Percentiles rank a stretch among this genome's conserved stretches.
These are phyloP conservation scores for Gracilaria gracilis DNA, from an alignment of 23 red algal species.

Conservation along the genomic window DNA sequence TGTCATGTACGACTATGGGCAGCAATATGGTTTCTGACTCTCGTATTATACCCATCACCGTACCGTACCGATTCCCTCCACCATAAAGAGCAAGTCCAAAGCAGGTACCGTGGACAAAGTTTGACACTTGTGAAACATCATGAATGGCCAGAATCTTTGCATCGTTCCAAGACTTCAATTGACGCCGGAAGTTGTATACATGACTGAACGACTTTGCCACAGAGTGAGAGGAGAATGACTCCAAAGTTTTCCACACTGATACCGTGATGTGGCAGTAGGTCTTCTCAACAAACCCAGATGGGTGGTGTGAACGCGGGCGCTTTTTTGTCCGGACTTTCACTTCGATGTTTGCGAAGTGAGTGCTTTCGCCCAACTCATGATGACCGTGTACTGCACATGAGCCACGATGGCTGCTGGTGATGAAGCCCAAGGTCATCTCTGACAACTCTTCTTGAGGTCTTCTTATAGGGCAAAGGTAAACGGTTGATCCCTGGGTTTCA, in stretches of 20 bases:
- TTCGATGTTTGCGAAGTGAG: constrained; percentile 17
- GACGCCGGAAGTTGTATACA: constrained; percentile 5
- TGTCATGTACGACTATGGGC: neutral
- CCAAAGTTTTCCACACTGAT: neutral
- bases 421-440: neutral
- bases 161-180: constrained; percentile 17
- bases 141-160: constrained; percentile 18
- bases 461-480: no score
- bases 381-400: neutral
- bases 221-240: constrained; percentile 1
- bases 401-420: neutral
- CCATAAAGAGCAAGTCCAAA: constrained; percentile 5
- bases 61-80: neutral
- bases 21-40: neutral
- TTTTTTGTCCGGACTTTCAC: neutral
- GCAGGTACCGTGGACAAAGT: neutral
- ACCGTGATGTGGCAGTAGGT: neutral
- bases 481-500: no score
- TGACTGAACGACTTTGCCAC: neutral
- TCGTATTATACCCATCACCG: neutral
- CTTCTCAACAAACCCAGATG: neutral
- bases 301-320: neutral
- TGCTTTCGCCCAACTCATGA: neutral
- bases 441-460: no score
- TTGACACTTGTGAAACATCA: neutral